Evolutionary conservation across 495 filamentous ascomycete genomes (phyloP), one percentile per base, ranked within the genome.

Genomic region (Viridothelium virens): DNA sequence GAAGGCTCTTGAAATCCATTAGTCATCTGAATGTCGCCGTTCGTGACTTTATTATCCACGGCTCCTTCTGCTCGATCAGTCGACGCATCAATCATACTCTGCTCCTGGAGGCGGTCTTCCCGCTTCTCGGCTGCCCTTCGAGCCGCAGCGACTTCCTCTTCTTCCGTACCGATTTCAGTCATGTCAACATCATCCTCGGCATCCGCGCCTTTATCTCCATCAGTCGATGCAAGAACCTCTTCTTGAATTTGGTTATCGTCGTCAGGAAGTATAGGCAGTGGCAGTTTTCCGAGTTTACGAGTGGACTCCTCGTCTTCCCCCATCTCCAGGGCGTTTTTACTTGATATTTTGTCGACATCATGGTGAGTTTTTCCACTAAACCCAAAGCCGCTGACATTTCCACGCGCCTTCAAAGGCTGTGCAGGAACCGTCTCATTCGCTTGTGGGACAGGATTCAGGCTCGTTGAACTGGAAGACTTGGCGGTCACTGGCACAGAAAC

Each of bases 311-410:
- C 92, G 71, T 96, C 25, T 25, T 25, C 92, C 62, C 87, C 91
- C 70, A 97, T 89, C 64, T 90, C 89, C 36, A 96, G 77, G 67
- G 86, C 88, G 38, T 85, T 86, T 73, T 90, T 92, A 2, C 86
- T 81, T 10, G 85, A 76, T 0, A 83, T 72, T 68, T 89, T 91
- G 16, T 92, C 91, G 12, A 76, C 68, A 63, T 91, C 89, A 62
- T 80, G 75, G 25, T 74, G 70, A 56, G 79, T 79, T 70, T 87
- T 88, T 59, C 83, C 86, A 67, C 86, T 86, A 62, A 97, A 84
- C 0, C 91, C 92, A 72, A 97, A 96, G 12, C 88, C 87, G 70
- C 89, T 89, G 39, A 94, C 81, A 73, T 92, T 92, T 61, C 86
- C 82, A 67, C 84, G 81, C 63, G 85, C 83, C 75, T 91, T 86